A percentile compares a stretch with the other conserved stretches of the same genome.
Evolutionary conservation across 2,329 filamentous ascomycete species (phyloP).

Genomic region (Mycosphaerelloides madeirae): DNA sequence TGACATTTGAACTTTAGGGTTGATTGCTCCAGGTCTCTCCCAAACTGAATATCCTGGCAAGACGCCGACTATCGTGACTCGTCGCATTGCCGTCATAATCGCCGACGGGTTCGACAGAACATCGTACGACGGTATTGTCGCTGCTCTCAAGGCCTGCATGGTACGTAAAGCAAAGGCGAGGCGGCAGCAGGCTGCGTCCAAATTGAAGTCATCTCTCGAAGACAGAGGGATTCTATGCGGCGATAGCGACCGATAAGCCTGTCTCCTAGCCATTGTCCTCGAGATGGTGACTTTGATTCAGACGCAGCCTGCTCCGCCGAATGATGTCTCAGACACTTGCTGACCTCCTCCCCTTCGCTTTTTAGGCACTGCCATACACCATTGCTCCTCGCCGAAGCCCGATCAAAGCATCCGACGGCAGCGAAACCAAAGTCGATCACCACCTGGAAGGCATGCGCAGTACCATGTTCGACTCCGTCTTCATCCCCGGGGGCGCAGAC

Average conservation of each 20-base stretch:
- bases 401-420: constrained; percentile 58
- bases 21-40: constrained; percentile 62
- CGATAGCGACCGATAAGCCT: too few relatives aligned
- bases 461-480: constrained; percentile 75
- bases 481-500: constrained; percentile 66
- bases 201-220: too few relatives aligned
- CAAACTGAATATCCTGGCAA: constrained; percentile 63
- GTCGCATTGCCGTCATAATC: constrained; percentile 69
- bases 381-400: constrained; percentile 64
- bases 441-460: constrained; percentile 75
- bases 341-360: too few relatives aligned
- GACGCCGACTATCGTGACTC: constrained; percentile 63
- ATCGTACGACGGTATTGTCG: constrained; percentile 62
- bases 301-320: too few relatives aligned
- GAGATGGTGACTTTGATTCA: too few relatives aligned
- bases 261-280: too few relatives aligned
- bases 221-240: too few relatives aligned
- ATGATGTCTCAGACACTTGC: too few relatives aligned
- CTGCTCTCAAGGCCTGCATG: constrained; percentile 58
- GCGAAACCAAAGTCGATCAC: constrained; percentile 63
- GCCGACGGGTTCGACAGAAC: constrained; percentile 69
- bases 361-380: constrained; percentile 64
- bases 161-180: too few relatives aligned
- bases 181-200: too few relatives aligned
- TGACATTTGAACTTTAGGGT: too few relatives aligned